These are phyloP conservation scores for Fusarium torulosum DNA, from an alignment of 2,329 filamentous ascomycete genomes.

Conservation along the genomic window DNA sequence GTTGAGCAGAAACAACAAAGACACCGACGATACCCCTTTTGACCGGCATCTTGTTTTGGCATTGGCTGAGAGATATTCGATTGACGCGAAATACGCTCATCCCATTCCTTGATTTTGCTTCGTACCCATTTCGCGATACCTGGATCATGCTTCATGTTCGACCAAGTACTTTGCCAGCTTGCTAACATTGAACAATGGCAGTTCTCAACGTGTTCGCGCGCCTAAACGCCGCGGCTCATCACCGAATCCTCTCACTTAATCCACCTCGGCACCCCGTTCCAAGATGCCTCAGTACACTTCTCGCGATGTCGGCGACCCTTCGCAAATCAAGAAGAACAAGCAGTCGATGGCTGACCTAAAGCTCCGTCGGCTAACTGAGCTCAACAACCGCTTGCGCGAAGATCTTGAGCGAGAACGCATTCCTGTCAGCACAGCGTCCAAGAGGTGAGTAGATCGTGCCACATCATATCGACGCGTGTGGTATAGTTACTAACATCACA, in stretches of 20 bases:
- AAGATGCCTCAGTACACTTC: constrained; percentile 76
- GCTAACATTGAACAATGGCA: constrained; percentile 39
- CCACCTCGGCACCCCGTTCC: constrained; percentile 44
- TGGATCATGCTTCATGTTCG: constrained; percentile 13
- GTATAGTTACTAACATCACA: constrained; percentile 34
- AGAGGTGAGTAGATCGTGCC: constrained; percentile 70
- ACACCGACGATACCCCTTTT: constrained; percentile 29
- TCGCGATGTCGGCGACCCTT: constrained; percentile 75
- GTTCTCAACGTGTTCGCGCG: constrained; percentile 36
- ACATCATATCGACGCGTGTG: neutral
- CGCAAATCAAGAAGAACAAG: constrained; percentile 89
- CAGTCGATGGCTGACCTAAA: constrained; percentile 99
- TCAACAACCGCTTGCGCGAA: constrained; percentile 95
- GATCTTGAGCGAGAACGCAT: constrained; percentile 96
- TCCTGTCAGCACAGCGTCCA: constrained; percentile 92
- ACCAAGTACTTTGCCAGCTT: constrained; percentile 2
- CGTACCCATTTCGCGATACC: constrained; percentile 17
- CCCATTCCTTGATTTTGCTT: constrained; percentile 8
- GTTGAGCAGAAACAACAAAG: constrained; percentile 24
- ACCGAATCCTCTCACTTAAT: constrained; percentile 15
- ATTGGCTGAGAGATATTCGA: constrained; percentile 28
- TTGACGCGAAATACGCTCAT: constrained; percentile 18
- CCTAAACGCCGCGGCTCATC: constrained; percentile 30
- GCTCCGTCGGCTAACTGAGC: constrained; percentile 92
- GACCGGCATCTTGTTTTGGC: constrained; percentile 25